Base-by-base conservation (phyloP, 2,329 filamentous ascomycete genomes). In the Davidsoniella virescens region DNA sequence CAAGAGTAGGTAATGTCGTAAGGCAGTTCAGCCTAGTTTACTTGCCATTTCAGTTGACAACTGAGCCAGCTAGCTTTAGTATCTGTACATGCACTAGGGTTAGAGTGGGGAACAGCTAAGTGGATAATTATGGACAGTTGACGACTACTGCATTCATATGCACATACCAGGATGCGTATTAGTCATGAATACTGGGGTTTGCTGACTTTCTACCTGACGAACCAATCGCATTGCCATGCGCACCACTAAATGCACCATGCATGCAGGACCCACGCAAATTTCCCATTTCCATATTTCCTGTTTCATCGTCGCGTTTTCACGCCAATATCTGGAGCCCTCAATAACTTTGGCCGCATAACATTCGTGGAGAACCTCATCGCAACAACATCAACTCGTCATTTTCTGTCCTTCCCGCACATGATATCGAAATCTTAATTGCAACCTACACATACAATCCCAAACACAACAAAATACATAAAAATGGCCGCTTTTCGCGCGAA, bases 401-500 rank as follows among this genome's bases (percentile, higher is more conserved):
- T 37, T 41, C 14, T 26, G 18, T 37, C 17, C 16, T 41, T 25
- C 9, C 4, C 29, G 29, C 29, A 33, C 12, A 33, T 33, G 29
- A 1, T 33, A 33, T 33, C 23, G 12, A 23, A 17, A 36, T 29
- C 9, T 17, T 10, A n/a, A 25, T 8, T 48, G 41, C 14, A 16
- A 41, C 29, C n/a, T 40, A 33, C 29, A 33, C 29, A 5, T 41
- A 12, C 12, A 33, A 18, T n/a, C 39, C 25, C 9, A 20, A 18
- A 20, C 18, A 12, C 18, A 7, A 39, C 36, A 18, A 10, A 14
- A 8, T 18, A 14, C 20, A 7, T 23, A 54, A 62, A 43, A 50
- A 76, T 75, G 72, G 67, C 68, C 53, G 69, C 69, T 49, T 63
- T 63, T 50, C 67, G 68, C 58, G 63, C 65, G 14, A 63, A 61